These are phyloP conservation scores for Penicillium sclerotiorum DNA, from an alignment of 2,329 filamentous ascomycete genomes.

Conservation along the genomic window DNA sequence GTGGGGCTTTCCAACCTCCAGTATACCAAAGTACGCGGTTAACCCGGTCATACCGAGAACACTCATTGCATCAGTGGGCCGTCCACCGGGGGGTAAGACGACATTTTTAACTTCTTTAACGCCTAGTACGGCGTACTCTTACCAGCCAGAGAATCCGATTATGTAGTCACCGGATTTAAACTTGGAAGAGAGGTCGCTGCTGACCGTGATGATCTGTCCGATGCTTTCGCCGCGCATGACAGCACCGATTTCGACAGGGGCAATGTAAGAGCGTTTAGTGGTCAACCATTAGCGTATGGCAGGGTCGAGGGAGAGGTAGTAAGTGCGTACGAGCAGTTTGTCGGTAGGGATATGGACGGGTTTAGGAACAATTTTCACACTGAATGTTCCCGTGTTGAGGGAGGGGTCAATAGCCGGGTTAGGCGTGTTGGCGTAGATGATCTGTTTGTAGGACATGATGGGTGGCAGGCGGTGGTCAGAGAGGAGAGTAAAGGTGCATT, in stretches of 20 bases:
- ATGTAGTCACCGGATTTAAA: conserved; percentile 52
- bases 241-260: conserved; percentile 68
- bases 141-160: conserved; percentile 62
- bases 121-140: conserved; percentile 63
- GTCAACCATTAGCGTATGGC: conserved; percentile 76
- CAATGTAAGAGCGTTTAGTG: conserved; percentile 63
- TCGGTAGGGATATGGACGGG: conserved; percentile 47
- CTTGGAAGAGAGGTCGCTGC: conserved; percentile 44
- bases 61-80: conserved; percentile 63
- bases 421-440: conserved; percentile 39
- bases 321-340: conserved; percentile 60
- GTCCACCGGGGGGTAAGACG: conserved; percentile 49
- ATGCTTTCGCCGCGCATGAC: conserved; percentile 68
- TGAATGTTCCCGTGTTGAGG: conserved; percentile 39
- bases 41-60: conserved; percentile 68
- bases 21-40: conserved; percentile 76
- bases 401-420: conserved; percentile 39
- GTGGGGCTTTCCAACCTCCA: conserved; percentile 68
- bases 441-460: conserved; percentile 37
- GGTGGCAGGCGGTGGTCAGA: too few relatives aligned
- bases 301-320: conserved; percentile 72
- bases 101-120: conserved; percentile 54
- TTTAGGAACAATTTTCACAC: conserved; percentile 30
- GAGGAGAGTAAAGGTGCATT: too few relatives aligned
- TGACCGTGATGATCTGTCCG: conserved; percentile 60